Evolutionary conservation across 75 land plant species (phyloP).

Genomic region (Pinus taeda): DNA sequence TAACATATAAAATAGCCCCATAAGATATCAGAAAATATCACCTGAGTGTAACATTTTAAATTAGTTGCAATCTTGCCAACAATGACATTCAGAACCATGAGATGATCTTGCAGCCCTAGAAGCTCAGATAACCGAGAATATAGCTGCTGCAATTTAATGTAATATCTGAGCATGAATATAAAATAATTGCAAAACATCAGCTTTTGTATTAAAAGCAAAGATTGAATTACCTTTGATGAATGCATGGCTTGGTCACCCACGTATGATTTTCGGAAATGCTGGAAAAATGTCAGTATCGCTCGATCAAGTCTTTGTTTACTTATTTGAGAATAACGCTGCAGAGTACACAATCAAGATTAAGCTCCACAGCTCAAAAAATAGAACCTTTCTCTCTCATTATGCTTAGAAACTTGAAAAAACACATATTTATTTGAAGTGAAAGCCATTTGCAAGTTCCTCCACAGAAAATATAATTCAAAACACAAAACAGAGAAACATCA

Average conservation of each 20-base stretch:
- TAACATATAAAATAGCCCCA: neutral
- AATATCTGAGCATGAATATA: conserved; percentile 1
- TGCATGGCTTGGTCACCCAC: conserved; percentile 97
- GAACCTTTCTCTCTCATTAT: neutral
- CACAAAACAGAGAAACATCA: neutral
- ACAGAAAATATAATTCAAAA: neutral
- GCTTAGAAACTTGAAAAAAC: neutral
- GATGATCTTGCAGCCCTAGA: conserved; percentile 87
- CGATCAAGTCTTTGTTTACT: conserved; percentile 94
- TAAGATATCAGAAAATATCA: conserved; percentile 11
- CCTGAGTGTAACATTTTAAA: conserved; percentile 84
- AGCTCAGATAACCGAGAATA: conserved; percentile 89
- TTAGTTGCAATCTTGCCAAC: conserved; percentile 90
- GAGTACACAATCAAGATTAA: conserved; percentile 6
- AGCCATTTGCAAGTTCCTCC: neutral
- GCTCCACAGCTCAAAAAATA: neutral
- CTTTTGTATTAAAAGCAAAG: neutral
- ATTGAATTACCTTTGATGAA: conserved; percentile 77
- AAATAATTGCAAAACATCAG: conserved; percentile 1
- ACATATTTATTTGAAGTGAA: neutral
- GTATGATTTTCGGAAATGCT: conserved; percentile 88
- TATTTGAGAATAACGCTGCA: conserved; percentile 72
- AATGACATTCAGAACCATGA: conserved; percentile 72
- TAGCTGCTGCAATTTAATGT: conserved; percentile 65
- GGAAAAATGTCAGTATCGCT: conserved; percentile 86